Percentiles rank a stretch among this genome's conserved stretches.
Evolutionary conservation across 2,329 filamentous ascomycete genomes (phyloP).

Genomic region (Claviceps monticola): DNA sequence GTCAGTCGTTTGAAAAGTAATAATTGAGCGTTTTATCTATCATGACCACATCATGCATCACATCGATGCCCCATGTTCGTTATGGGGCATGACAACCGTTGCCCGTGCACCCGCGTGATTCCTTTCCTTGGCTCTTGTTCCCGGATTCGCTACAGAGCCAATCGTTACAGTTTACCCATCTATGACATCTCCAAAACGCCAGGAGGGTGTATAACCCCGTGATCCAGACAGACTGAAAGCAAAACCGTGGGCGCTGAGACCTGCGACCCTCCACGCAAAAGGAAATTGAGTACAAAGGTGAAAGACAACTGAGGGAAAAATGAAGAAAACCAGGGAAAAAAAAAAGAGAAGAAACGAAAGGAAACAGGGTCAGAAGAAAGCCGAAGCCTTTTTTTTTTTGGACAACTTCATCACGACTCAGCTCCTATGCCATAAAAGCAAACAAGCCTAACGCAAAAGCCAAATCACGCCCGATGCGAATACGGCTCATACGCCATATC

Average conservation of each 20-base stretch:
- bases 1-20: too few species aligned
- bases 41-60: constrained; percentile 3
- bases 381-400: too few species aligned
- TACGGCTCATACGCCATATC: constrained; percentile 51
- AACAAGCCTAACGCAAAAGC: not conserved
- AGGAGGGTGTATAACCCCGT: not conserved
- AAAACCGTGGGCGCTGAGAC: not conserved
- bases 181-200: not conserved
- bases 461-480: constrained; percentile 39
- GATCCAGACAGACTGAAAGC: not conserved
- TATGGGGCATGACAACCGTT: not conserved
- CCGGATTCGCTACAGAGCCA: not conserved
- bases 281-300: not conserved
- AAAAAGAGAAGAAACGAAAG: not conserved
- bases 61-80: constrained; percentile 2
- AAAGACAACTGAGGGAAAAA: not conserved
- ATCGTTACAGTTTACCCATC: not conserved
- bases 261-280: not conserved
- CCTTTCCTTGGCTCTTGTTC: not conserved
- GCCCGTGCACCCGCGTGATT: not conserved
- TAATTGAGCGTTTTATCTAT: not conserved
- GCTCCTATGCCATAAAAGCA: too few species aligned
- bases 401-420: too few species aligned
- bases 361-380: too few species aligned
- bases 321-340: not conserved